Conservation (phyloP, 2,329 filamentous ascomycete genomes). For the Botrytis hyacinthi region DNA sequence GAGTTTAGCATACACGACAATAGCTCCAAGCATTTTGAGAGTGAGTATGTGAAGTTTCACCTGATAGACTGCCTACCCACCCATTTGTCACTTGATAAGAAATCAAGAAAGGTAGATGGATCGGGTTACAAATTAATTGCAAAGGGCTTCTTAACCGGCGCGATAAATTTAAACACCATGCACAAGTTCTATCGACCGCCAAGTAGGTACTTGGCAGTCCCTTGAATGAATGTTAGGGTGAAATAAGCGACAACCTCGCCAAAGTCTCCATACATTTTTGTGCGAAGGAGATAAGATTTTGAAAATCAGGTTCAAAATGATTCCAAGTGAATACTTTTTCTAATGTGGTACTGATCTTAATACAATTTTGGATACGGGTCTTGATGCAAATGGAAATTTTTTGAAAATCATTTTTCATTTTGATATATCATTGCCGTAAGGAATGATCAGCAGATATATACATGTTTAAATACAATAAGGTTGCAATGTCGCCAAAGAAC, state of each 20-base stretch:
- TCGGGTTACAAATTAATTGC: neutral
- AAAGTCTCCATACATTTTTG: neutral
- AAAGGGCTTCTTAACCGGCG: neutral
- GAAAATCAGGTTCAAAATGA: neutral
- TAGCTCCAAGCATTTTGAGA: too few relatives aligned
- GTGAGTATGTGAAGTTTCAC: too few relatives aligned
- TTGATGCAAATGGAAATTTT: neutral
- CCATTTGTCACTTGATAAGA: too few relatives aligned
- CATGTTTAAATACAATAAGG: neutral
- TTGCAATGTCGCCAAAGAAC: constrained; percentile 3
- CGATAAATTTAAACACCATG: neutral
- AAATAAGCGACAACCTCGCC: neutral
- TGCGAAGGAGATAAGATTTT: neutral
- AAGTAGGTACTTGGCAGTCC: neutral
- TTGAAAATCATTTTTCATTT: neutral
- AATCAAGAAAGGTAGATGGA: too few relatives aligned
- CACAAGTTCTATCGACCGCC: neutral
- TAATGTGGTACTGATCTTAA: accelerated
- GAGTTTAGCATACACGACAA: too few relatives aligned
- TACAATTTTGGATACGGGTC: neutral
- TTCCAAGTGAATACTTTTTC: neutral
- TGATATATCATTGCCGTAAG: constrained; percentile 37
- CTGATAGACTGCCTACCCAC: too few relatives aligned
- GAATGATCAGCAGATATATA: neutral
- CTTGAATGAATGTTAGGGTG: neutral